A percentile compares a stretch with the other conserved stretches of the same genome.
Conservation (phyloP, 345 rosid species). For the Firmiana major region DNA sequence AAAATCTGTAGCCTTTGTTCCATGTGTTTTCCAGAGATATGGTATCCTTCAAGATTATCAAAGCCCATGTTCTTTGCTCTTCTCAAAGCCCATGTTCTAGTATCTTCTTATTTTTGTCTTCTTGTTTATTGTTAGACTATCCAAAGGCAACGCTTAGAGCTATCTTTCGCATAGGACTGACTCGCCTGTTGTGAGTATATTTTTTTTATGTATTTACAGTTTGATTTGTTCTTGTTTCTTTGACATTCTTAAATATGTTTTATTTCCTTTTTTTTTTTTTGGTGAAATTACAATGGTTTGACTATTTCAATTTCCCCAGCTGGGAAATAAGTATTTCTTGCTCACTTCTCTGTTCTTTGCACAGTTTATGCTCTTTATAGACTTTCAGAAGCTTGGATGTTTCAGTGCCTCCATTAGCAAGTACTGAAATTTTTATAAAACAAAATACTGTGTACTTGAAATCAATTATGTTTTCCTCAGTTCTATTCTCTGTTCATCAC, state of each 20-base stretch:
- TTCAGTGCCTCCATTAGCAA: not conserved
- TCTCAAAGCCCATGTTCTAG: no score
- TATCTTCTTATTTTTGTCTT: not conserved
- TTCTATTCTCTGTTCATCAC: not conserved
- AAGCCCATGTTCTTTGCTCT: not conserved
- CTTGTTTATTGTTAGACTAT: not conserved
- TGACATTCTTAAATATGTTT: not conserved
- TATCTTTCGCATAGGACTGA: not conserved
- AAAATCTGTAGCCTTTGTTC: not conserved
- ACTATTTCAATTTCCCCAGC: not conserved
- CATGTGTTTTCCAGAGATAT: not conserved
- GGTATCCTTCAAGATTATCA: not conserved
- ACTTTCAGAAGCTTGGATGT: not conserved
- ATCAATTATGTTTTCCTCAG: not conserved
- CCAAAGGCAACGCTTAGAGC: not conserved
- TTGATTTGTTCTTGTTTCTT: not conserved
- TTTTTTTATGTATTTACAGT: not conserved
- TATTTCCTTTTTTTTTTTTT: not conserved
- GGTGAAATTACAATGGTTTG: not conserved
- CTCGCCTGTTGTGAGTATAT: not conserved
- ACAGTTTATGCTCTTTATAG: not conserved
- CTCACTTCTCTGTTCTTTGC: not conserved
- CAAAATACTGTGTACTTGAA: not conserved
- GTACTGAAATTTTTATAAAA: not conserved
- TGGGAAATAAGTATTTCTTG: not conserved